A percentile compares a stretch with the other conserved stretches of the same genome.
Evolutionary conservation across 106 monocot genomes (phyloP).

Genomic region (Vanilla planifolia): DNA sequence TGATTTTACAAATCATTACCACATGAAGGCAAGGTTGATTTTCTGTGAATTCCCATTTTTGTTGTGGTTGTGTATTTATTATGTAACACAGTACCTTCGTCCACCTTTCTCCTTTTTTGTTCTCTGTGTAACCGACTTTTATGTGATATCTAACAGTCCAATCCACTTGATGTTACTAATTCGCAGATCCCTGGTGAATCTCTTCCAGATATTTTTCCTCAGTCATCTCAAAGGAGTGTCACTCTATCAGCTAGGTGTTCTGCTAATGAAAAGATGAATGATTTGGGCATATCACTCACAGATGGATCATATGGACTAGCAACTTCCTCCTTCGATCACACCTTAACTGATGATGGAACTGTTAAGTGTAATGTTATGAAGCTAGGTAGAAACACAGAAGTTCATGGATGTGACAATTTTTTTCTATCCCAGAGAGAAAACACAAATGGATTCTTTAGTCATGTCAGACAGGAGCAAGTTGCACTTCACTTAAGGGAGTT

Average conservation of each 20-base stretch:
- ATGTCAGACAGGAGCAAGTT: slow-evolving; percentile 34
- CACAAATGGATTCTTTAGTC: slow-evolving; percentile 27
- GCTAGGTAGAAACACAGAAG: slow-evolving; percentile 16
- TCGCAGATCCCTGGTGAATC: no score
- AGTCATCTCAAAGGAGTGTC: slow-evolving; percentile 17
- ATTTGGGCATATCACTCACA: slow-evolving; percentile 9
- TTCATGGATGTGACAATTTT: slow-evolving; percentile 17
- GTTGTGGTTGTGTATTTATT: no score
- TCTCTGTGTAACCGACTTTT: no score
- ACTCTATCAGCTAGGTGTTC: slow-evolving; percentile 16
- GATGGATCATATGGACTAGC: slow-evolving; percentile 14
- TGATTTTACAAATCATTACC: no score
- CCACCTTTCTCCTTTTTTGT: no score
- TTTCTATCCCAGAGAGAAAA: slow-evolving; percentile 19
- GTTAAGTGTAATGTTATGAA: slow-evolving; percentile 12
- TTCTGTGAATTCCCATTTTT: no score
- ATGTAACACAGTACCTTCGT: no score
- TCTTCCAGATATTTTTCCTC: no score
- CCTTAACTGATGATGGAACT: slow-evolving; percentile 14
- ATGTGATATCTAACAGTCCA: no score
- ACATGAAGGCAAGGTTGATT: no score
- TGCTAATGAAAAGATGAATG: slow-evolving; percentile 15
- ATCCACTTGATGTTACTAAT: background rate
- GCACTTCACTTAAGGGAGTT: slow-evolving; percentile 25
- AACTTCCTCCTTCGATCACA: slow-evolving; percentile 9